A percentile compares a stretch with the other conserved stretches of the same genome.
Evolutionary conservation across 176 grass and related monocot genomes (phyloP).

Genomic region (Calamus simplicifolius): DNA sequence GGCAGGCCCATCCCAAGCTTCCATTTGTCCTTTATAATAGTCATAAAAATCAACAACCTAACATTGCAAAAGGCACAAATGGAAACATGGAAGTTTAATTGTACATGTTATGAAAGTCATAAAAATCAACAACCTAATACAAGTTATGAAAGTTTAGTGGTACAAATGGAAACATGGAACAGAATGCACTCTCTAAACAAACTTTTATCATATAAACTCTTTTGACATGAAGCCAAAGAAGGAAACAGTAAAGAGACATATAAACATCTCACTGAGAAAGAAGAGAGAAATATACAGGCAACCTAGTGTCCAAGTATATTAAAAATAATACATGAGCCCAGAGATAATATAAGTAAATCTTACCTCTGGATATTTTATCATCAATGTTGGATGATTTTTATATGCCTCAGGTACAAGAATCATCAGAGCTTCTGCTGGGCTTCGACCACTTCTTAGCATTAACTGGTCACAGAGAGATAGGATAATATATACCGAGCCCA

Average conservation of each 20-base stretch:
- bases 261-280: no score
- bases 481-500: no score
- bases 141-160: neutral
- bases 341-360: constrained; percentile 8
- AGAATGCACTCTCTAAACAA: no score
- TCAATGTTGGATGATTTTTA: constrained; percentile 97
- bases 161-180: no score
- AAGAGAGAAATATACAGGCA: no score
- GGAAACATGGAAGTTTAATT: no score
- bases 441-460: constrained; percentile 86
- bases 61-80: constrained; percentile 9
- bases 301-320: no score
- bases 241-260: no score
- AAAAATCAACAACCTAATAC: constrained; percentile 40
- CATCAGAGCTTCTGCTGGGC: constrained; percentile 90
- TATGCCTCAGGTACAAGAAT: constrained; percentile 98
- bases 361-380: constrained; percentile 98
- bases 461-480: constrained; percentile 51
- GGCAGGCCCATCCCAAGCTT: constrained; percentile 98
- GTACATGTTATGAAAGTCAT: no score
- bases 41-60: constrained; percentile 97
- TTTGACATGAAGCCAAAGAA: no score
- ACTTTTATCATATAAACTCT: no score
- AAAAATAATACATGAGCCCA: neutral
- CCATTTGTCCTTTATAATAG: constrained; percentile 99